These are phyloP conservation scores for Capsella bursapastoris DNA, from an alignment of 345 rosid genomes.

Conservation along the genomic window DNA sequence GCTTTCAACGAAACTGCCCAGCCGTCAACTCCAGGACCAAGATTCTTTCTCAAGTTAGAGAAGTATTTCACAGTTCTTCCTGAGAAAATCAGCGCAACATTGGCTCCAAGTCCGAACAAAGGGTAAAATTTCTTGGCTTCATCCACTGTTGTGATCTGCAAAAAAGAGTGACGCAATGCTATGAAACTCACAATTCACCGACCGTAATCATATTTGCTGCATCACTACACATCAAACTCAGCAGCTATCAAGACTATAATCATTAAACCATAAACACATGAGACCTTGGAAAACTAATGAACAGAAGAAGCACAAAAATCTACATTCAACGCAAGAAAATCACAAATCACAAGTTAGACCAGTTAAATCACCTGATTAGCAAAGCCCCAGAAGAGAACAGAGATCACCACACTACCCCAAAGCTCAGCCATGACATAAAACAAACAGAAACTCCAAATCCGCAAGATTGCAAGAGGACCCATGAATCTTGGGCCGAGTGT, in stretches of 20 bases:
- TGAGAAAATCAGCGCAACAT: slow-evolving; percentile 86
- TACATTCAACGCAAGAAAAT: slow-evolving; percentile 21
- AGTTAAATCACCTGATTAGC: slow-evolving; percentile 82
- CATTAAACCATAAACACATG: slow-evolving; percentile 10
- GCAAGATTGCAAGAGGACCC: slow-evolving; percentile 93
- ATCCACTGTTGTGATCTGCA: slow-evolving; percentile 94
- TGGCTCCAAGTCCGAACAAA: slow-evolving; percentile 96
- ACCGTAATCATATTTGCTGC: not conserved
- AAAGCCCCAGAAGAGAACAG: slow-evolving; percentile 98
- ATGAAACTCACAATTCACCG: slow-evolving; percentile 14
- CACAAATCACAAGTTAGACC: not conserved
- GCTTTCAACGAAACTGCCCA: slow-evolving; percentile 96
- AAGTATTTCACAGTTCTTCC: slow-evolving; percentile 97
- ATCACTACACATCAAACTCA: slow-evolving; percentile 23
- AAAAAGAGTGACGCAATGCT: slow-evolving; percentile 22
- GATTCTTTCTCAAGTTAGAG: slow-evolving; percentile 77
- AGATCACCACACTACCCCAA: slow-evolving; percentile 98
- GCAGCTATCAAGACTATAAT: not conserved
- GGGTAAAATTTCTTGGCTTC: slow-evolving; percentile 97
- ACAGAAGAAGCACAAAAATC: not conserved
- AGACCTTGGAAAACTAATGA: not conserved
- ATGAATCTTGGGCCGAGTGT: slow-evolving; percentile 87
- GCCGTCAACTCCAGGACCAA: slow-evolving; percentile 99
- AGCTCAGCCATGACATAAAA: slow-evolving; percentile 99
- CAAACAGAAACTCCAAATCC: slow-evolving; percentile 97